Percentiles rank a stretch among this genome's conserved stretches.
phyloP scores from a whole-genome alignment of 257 asterid species.

The Fraxinus anomala region DNA sequence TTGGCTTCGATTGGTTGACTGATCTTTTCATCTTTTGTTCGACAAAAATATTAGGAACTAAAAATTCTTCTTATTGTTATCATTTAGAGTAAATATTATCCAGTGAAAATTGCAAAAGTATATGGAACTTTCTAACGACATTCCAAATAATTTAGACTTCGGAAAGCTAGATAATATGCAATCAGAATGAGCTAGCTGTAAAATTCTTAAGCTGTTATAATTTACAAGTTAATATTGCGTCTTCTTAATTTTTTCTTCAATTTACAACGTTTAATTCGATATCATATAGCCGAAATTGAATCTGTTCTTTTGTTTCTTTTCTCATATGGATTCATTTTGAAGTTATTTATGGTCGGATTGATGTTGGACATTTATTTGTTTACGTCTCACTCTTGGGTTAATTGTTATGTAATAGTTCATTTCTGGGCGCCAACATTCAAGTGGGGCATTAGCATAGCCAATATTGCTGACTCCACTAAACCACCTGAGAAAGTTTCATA shows the following conservation, averaged over 20 bases:
- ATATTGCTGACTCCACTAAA: conserved; percentile 58
- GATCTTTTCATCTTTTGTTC: not conserved
- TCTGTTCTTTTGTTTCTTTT: not conserved
- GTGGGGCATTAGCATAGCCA: conserved; percentile 84
- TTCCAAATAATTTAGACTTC: not conserved
- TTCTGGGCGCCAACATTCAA: conserved; percentile 85
- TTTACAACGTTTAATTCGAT: not conserved
- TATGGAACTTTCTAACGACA: not conserved
- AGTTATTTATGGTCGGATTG: not conserved
- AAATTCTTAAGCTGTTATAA: not conserved
- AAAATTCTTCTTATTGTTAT: not conserved
- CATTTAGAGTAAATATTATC: not conserved
- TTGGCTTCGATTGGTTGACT: not conserved
- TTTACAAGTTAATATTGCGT: not conserved
- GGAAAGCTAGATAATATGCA: not conserved
- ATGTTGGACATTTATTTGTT: not conserved
- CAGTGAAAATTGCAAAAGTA: not conserved
- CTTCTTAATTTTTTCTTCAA: not conserved
- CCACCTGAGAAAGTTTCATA: conserved; percentile 74
- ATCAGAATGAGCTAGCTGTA: not conserved
- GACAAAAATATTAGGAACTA: not conserved
- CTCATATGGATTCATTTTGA: not conserved
- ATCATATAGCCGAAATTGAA: not conserved
- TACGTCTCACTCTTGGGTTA: not conserved
- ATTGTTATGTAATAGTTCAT: conserved; percentile 46